Evolutionary conservation across 2,329 filamentous ascomycete genomes (phyloP), one percentile per base, ranked within the genome.

Genomic region (Fusarium falciforme): DNA sequence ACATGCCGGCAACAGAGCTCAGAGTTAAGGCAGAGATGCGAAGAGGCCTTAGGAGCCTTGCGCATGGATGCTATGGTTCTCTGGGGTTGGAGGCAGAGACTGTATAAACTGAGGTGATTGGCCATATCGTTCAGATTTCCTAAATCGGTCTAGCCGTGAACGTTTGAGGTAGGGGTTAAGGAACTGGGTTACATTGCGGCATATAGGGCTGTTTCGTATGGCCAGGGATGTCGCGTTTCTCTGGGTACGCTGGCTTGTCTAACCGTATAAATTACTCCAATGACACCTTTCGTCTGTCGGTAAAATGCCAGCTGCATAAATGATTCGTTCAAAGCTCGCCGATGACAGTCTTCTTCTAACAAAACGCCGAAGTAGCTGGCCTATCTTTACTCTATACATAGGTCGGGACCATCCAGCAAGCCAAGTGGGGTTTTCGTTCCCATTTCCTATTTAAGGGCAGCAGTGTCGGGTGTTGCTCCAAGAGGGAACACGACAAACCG

Each of bases 381-480:
- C 14, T 9, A 47, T 47, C 20, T 47, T 47, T 47, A 25, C 42
- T 22, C 14, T 22, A 47, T 47, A 10, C 8, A 47, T 22, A 36
- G 14, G 33, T n/a, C 9, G 33, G 16, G 14, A 16, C 12, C 16
- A 35, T 25, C 33, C 54, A 8, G 14, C 5, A 25, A 10, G 16
- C 6, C 14, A 10, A 9, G n/a, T 22, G 8, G 52, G 9, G 12
- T 25, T 8, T 22, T 60, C 57, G 57, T 60, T 60, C 36, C 25
- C 22, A 10, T 60, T 60, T 60, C 57, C 57, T 60, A 60, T 60
- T 59, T 60, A 60, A 60, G 57, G 9, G 25, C 35, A 42, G 14
- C 7, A 12, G 25, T 31, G 25, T 27, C 25, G 16, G 10, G 17
- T 9, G 12, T 57, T 35, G 16, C 17, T 29, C 25, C 25, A 29